phyloP scores from a whole-genome alignment of 306 rosid genomes.

The Trifolium fragiferum region DNA sequence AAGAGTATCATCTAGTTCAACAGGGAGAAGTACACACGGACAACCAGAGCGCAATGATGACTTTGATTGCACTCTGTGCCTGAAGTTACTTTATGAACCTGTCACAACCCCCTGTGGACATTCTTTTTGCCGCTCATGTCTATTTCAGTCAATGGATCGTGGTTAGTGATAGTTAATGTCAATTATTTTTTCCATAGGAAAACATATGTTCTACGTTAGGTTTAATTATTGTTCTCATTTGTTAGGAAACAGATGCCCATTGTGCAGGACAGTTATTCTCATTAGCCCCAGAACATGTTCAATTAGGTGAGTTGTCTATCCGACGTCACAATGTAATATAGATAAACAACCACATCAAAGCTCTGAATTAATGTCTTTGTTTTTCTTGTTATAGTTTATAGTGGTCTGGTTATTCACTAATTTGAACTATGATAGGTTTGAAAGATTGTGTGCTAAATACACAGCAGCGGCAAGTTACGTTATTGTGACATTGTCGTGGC shows the following conservation, averaged over 20 bases:
- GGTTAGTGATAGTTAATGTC: conserved; percentile 59
- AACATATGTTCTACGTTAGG: conserved; percentile 30
- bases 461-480: conserved; percentile 29
- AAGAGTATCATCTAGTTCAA: conserved; percentile 50
- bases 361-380: conserved; percentile 1
- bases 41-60: conserved; percentile 81
- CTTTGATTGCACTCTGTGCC: conserved; percentile 89
- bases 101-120: conserved; percentile 99
- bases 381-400: conserved; percentile 38
- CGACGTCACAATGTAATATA: conserved; percentile 21
- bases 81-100: conserved; percentile 86
- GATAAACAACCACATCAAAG: conserved; percentile 19
- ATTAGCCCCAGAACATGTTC: conserved; percentile 86
- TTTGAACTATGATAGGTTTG: conserved; percentile 25
- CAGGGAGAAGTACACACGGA: conserved; percentile 52
- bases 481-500: conserved; percentile 19
- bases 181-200: conserved; percentile 33
- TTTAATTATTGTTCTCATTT: conserved; percentile 47
- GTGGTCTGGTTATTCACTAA: conserved; percentile 25
- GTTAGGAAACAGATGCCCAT: conserved; percentile 95
- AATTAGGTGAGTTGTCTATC: conserved; percentile 66
- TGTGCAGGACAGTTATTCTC: conserved; percentile 97
- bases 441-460: conserved; percentile 16
- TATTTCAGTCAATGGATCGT: conserved; percentile 94
- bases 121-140: conserved; percentile 91